Base-by-base conservation (phyloP, 179 eudicot genomes). In the Beta lomatogona region DNA sequence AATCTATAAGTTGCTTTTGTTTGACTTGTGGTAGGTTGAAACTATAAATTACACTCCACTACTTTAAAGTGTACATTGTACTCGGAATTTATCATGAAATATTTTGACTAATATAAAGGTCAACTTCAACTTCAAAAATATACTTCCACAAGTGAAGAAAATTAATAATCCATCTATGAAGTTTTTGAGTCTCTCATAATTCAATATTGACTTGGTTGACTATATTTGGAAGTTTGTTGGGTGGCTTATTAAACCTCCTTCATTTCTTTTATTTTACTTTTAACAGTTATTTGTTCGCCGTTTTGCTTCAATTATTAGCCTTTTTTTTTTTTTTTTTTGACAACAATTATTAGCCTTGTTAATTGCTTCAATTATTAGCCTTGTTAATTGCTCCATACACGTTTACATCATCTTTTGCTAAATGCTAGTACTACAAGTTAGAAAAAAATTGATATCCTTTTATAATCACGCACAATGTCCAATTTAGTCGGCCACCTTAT, bases 11-110 rank as follows among this genome's bases (percentile, higher is more conserved):
- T 15, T 53, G 46, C 63, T 54, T 73, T 73, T 53, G 63, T 46
- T 73, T 73, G 48, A 31, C 50, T 74, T 74, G 41, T 36, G 77
- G 65, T 74, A 74, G 12, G 77, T 55, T 73, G 74, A 36, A 36
- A 36, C 45, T 53, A 54, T 2, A 58, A 22, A 63, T 25, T 15
- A 73, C n/a, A 21, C 11, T 41, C 4, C 22, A 13, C 12, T 8
- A 22, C 59, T 50, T 21, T 50, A 21, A 68, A 15, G 50, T 68
- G 53, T 48, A 48, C 53, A 48, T 36, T 68, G 75, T 71, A 11
- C 36, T 71, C 72, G 28, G 54, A 73, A 3, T 73, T 25, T 10
- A 73, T 73, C 77, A 73, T 28, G 9, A 73, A 73, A 54, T 4
- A 73, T 22, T 53, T 28, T 54, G 64, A 73, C 46, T 25, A 36